Evolutionary conservation across 2,329 filamentous ascomycete genomes (phyloP).

Genomic region (Onygenales sp.): DNA sequence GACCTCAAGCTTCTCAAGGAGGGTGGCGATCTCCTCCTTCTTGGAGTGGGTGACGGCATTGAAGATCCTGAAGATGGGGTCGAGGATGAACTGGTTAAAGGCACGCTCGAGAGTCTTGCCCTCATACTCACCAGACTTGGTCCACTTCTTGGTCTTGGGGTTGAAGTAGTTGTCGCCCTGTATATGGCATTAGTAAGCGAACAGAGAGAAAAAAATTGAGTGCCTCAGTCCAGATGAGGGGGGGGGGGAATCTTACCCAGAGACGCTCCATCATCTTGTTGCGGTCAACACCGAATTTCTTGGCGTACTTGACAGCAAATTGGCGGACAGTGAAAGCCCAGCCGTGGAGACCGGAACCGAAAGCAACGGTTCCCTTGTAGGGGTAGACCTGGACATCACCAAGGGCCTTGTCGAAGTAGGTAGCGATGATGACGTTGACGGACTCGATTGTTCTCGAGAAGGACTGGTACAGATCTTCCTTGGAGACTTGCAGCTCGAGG

Average conservation of each 20-base stretch:
- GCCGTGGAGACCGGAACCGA: constrained; percentile 98
- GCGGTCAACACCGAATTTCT: constrained; percentile 99
- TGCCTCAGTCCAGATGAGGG: neutral
- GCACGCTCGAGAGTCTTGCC: constrained; percentile 91
- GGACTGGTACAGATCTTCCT: constrained; percentile 99
- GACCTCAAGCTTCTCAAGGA: constrained; percentile 89
- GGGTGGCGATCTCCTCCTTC: constrained; percentile 75
- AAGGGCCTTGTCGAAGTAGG: constrained; percentile 92
- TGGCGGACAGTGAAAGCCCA: constrained; percentile 99
- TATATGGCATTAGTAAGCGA: constrained; percentile 15
- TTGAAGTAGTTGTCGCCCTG: constrained; percentile 99
- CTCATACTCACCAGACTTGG: constrained; percentile 72
- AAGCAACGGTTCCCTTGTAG: constrained; percentile 93
- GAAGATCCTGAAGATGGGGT: constrained; percentile 99
- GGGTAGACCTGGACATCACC: constrained; percentile 99
- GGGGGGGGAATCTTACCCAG: constrained; percentile 56
- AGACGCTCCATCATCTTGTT: constrained; percentile 99
- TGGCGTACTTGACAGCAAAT: constrained; percentile 91
- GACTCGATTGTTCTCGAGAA: constrained; percentile 99
- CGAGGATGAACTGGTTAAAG: constrained; percentile 99
- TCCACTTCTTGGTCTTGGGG: constrained; percentile 99
- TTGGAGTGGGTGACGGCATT: constrained; percentile 95
- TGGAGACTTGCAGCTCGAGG: constrained; percentile 94
- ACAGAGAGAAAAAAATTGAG: neutral
- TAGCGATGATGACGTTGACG: constrained; percentile 99